Conservation (phyloP, 2,329 filamentous ascomycete species). For the Xylaria sp. region DNA sequence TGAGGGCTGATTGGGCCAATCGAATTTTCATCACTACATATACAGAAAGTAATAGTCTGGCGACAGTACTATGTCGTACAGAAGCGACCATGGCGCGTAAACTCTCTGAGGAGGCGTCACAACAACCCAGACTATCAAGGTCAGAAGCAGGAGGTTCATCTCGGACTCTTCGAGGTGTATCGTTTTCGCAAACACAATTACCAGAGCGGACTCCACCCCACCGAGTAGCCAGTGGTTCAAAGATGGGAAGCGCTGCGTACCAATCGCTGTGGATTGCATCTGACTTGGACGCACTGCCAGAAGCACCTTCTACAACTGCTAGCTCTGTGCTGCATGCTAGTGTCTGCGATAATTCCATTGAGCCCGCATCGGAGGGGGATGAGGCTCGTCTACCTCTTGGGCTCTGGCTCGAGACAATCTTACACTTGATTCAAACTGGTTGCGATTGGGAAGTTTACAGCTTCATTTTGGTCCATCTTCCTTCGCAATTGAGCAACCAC, state of each 20-base stretch:
- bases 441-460: conserved; percentile 93
- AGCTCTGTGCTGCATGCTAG: conserved; percentile 64
- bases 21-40: conserved; percentile 76
- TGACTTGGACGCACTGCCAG: conserved; percentile 66
- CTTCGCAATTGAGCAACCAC: conserved; percentile 89
- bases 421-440: conserved; percentile 77
- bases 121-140: conserved; percentile 57
- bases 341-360: conserved; percentile 39
- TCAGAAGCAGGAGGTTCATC: conserved; percentile 56
- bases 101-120: conserved; percentile 62
- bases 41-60: conserved; percentile 78
- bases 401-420: conserved; percentile 80
- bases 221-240: conserved; percentile 57
- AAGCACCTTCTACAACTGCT: conserved; percentile 56
- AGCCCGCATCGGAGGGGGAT: conserved; percentile 39
- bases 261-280: conserved; percentile 69
- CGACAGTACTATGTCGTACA: conserved; percentile 75
- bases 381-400: conserved; percentile 67
- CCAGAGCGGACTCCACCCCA: conserved; percentile 56
- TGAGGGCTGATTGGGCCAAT: conserved; percentile 84
- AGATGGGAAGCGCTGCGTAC: conserved; percentile 51
- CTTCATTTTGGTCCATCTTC: conserved; percentile 86
- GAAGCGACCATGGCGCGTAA: conserved; percentile 64
- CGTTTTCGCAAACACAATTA: conserved; percentile 60
- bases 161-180: conserved; percentile 63